phyloP scores from a whole-genome alignment of 2,329 filamentous ascomycete genomes.

The Lachnellula arida region DNA sequence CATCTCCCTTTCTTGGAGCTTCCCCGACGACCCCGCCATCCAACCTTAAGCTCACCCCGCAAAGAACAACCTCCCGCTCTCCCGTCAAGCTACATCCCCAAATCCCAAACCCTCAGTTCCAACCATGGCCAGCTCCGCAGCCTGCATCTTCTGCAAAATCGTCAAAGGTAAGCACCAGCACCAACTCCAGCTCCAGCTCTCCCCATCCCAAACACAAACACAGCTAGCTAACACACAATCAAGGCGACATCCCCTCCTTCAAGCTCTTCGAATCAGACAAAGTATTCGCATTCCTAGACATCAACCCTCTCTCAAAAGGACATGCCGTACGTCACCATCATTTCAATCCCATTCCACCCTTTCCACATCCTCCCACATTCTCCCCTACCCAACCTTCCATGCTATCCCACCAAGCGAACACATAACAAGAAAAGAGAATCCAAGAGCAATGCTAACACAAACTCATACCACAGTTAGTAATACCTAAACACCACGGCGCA shows the following conservation, averaged over 20 bases:
- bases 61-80: neutral
- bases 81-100: neutral
- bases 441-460: neutral
- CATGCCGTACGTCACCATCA: conserved; percentile 75
- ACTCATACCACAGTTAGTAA: conserved; percentile 61
- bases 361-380: neutral
- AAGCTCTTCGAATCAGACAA: conserved; percentile 96
- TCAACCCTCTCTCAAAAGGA: conserved; percentile 80
- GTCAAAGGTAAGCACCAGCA: conserved; percentile 64
- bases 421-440: neutral
- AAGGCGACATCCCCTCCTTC: conserved; percentile 92
- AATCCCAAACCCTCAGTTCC: neutral
- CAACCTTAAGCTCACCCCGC: neutral
- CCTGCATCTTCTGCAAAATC: conserved; percentile 98
- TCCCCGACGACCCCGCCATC: neutral
- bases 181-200: conserved; percentile 16
- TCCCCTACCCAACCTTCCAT: neutral
- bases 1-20: neutral
- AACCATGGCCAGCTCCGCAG: conserved; percentile 43
- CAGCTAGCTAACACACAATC: conserved; percentile 4
- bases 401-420: neutral
- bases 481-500: conserved; percentile 89
- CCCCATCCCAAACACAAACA: neutral
- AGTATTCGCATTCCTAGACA: conserved; percentile 93
- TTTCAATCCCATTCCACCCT: too few relatives aligned